Conservation (phyloP, 352 stramenopile genomes). For the Phytophthora ramorum region DNA sequence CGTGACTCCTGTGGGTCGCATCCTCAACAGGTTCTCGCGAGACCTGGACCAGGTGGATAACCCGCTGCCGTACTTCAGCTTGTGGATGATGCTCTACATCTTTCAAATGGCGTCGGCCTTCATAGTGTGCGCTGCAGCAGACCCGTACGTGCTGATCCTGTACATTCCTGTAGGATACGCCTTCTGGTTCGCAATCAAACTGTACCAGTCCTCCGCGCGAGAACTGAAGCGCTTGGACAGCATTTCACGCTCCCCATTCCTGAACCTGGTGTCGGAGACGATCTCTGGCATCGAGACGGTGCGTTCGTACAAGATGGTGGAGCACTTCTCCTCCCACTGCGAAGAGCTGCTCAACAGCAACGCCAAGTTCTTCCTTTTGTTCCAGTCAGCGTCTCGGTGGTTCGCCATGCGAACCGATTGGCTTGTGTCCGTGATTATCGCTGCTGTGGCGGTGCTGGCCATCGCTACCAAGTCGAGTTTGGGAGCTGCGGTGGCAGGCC, state of each 20-base stretch:
- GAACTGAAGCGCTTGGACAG: slow-evolving; percentile 96
- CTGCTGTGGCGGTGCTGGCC: slow-evolving; percentile 83
- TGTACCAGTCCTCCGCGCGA: slow-evolving; percentile 85
- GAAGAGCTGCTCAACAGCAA: slow-evolving; percentile 51
- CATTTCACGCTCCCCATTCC: slow-evolving; percentile 90
- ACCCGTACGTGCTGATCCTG: slow-evolving; percentile 58
- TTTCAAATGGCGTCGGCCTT: slow-evolving; percentile 48
- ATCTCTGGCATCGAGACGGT: slow-evolving; percentile 94
- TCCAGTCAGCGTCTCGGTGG: slow-evolving; percentile 80
- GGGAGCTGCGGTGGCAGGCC: slow-evolving; percentile 30
- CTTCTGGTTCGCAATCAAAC: slow-evolving; percentile 47
- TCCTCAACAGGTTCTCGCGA: slow-evolving; percentile 72
- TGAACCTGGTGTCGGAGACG: slow-evolving; percentile 93
- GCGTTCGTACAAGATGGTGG: slow-evolving; percentile 68
- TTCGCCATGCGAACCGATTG: slow-evolving; percentile 92
- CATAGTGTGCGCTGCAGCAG: slow-evolving; percentile 55
- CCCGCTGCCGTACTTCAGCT: slow-evolving; percentile 55
- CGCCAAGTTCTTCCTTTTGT: slow-evolving; percentile 46
- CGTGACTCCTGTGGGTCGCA: slow-evolving; percentile 64
- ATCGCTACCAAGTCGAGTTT: slow-evolving; percentile 60
- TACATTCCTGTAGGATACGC: slow-evolving; percentile 49
- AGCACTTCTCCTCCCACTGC: slow-evolving; percentile 42
- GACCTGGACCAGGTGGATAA: slow-evolving; percentile 73
- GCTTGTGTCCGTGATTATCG: slow-evolving; percentile 86
- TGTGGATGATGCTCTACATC: slow-evolving; percentile 57